A percentile compares a stretch with the other conserved stretches of the same genome.
Evolutionary conservation across 768 basidiomycete genomes (phyloP).

Genomic region (Russula dissimulans): DNA sequence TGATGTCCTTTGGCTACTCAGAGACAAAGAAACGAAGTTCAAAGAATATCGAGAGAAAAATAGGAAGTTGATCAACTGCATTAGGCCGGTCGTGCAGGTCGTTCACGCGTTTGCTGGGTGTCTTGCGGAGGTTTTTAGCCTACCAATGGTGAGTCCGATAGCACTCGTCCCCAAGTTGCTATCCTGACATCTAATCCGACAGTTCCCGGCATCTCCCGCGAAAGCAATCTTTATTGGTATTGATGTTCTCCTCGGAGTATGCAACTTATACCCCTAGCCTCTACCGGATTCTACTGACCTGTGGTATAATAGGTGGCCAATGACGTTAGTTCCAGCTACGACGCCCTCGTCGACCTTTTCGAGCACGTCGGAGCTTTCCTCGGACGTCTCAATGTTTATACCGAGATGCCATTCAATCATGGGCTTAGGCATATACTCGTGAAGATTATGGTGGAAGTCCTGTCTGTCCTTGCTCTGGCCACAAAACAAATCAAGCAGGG

Average conservation of each 20-base stretch:
- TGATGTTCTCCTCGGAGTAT: constrained; percentile 1
- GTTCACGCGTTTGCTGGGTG: not conserved
- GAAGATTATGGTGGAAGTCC: not conserved
- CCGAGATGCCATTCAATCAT: not conserved
- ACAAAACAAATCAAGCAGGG: constrained; percentile 3
- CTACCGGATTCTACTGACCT: not conserved
- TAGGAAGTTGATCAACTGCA: not conserved
- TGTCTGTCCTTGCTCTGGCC: constrained; percentile 5
- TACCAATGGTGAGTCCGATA: not conserved
- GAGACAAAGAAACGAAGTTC: not conserved
- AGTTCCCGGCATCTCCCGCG: not conserved
- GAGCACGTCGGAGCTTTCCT: not conserved
- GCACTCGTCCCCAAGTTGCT: not conserved
- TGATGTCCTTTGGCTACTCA: not conserved
- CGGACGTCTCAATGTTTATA: not conserved
- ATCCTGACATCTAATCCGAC: not conserved
- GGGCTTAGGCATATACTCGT: not conserved
- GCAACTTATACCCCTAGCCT: not conserved
- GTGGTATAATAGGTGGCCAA: not conserved
- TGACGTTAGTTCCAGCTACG: not conserved
- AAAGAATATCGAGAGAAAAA: constrained; percentile 7
- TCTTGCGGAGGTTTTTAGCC: not conserved
- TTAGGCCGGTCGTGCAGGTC: not conserved
- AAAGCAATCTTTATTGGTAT: constrained; percentile 7
- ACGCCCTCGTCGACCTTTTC: constrained; percentile 8